Evolutionary conservation across 108 stramenopile species (phyloP).

Genomic region (Schizochytrium sp.): DNA sequence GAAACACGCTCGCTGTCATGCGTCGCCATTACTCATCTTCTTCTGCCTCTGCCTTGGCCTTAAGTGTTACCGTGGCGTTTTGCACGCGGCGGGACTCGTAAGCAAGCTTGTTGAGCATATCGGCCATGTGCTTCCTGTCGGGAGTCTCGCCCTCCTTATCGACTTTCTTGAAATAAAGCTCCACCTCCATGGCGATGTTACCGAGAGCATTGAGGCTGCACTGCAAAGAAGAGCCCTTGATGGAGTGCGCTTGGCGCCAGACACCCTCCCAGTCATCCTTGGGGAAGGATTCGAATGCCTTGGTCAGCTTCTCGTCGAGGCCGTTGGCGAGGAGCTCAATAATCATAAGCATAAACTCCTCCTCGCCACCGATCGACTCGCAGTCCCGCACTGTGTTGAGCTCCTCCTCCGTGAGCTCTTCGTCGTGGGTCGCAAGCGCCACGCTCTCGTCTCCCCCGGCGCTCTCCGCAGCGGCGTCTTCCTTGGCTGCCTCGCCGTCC

Average conservation of each 20-base stretch:
- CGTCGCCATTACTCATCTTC: background rate
- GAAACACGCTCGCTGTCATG: no score
- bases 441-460: background rate
- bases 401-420: conserved; percentile 59
- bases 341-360: conserved; percentile 45
- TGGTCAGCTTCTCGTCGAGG: conserved; percentile 19
- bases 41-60: conserved; percentile 49
- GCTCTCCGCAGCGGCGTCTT: background rate
- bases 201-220: conserved; percentile 43
- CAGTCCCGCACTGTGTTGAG: background rate
- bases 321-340: conserved; percentile 13
- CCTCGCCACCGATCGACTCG: conserved; percentile 56
- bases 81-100: conserved; percentile 32
- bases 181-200: conserved; percentile 29
- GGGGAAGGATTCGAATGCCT: background rate
- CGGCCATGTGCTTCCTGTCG: conserved; percentile 10
- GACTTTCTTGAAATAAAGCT: conserved; percentile 49
- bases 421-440: background rate
- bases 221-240: conserved; percentile 51
- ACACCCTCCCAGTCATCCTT: conserved; percentile 55
- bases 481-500: background rate
- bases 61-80: conserved; percentile 32
- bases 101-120: conserved; percentile 26
- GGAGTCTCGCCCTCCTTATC: conserved; percentile 15
- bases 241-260: conserved; percentile 24